These are phyloP conservation scores for Gyrodon lividus DNA, from an alignment of 768 basidiomycete species.

Conservation along the genomic window DNA sequence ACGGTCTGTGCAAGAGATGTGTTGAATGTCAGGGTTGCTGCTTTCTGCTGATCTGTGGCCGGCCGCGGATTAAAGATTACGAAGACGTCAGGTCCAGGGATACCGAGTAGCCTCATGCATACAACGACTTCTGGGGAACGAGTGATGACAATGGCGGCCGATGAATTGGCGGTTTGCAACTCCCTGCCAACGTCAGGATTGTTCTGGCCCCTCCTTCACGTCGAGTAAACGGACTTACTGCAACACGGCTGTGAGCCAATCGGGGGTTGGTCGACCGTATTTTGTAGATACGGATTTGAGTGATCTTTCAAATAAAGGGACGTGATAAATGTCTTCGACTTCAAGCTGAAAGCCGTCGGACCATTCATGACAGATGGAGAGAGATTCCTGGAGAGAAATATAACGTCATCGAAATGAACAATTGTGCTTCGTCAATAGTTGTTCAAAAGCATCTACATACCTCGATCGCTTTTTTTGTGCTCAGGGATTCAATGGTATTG, in stretches of 20 bases:
- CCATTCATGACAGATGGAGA: slow-evolving; percentile 52
- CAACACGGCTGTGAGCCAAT: slow-evolving; percentile 29
- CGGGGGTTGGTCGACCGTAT: slow-evolving; percentile 34
- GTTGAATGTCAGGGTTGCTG: slow-evolving; percentile 54
- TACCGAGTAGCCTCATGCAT: slow-evolving; percentile 38
- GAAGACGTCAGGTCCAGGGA: slow-evolving; percentile 37
- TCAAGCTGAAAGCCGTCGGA: slow-evolving; percentile 42
- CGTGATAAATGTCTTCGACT: slow-evolving; percentile 47
- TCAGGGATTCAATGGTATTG: slow-evolving; percentile 11
- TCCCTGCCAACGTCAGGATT: slow-evolving; percentile 17
- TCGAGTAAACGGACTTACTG: slow-evolving; percentile 14
- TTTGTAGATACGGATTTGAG: slow-evolving; percentile 36
- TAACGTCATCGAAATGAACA: not conserved
- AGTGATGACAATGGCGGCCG: slow-evolving; percentile 47
- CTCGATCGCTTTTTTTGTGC: slow-evolving; percentile 17
- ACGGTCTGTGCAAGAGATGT: slow-evolving; percentile 41
- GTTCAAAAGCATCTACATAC: slow-evolving; percentile 1
- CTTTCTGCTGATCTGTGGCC: slow-evolving; percentile 46
- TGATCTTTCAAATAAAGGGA: slow-evolving; percentile 46
- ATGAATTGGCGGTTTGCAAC: slow-evolving; percentile 13
- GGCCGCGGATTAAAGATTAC: slow-evolving; percentile 63
- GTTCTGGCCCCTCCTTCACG: not conserved
- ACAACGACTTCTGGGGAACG: slow-evolving; percentile 59
- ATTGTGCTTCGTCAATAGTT: not conserved
- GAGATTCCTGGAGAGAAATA: slow-evolving; percentile 41